A percentile compares a stretch with the other conserved stretches of the same genome.
Conservation (phyloP, 306 rosid genomes). For the Parietaria judaica region DNA sequence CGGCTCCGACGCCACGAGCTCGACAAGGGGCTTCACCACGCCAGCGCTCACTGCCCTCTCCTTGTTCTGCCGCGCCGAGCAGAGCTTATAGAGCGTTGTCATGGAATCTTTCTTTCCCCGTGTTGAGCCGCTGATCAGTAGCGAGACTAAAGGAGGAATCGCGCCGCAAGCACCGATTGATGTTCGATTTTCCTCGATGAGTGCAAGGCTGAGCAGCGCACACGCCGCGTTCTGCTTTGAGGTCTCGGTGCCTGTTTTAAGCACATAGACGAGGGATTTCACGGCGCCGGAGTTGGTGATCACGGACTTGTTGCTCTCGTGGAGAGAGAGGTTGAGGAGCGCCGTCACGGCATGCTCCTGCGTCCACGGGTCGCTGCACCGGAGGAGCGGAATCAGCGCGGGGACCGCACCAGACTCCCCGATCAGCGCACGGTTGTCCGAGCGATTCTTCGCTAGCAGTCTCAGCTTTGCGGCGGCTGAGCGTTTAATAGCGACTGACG, state of each 20-base stretch:
- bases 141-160: constrained; percentile 70
- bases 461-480: constrained; percentile 94
- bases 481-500: constrained; percentile 68
- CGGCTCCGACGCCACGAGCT: constrained; percentile 75
- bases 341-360: constrained; percentile 97
- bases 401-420: constrained; percentile 94
- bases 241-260: constrained; percentile 80
- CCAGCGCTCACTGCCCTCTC: constrained; percentile 89
- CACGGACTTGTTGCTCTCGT: constrained; percentile 59
- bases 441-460: constrained; percentile 78
- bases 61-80: constrained; percentile 68
- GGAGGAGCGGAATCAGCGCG: constrained; percentile 74
- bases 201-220: constrained; percentile 71
- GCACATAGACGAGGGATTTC: constrained; percentile 73
- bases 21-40: constrained; percentile 80
- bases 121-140: constrained; percentile 57
- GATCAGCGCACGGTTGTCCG: constrained; percentile 72
- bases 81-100: constrained; percentile 79
- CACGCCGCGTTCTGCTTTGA: constrained; percentile 98
- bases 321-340: constrained; percentile 68
- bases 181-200: constrained; percentile 69
- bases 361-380: constrained; percentile 84
- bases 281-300: constrained; percentile 80
- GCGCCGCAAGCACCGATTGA: constrained; percentile 92
- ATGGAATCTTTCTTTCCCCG: constrained; percentile 89